Evolutionary conservation across 176 grass and related monocot genomes (phyloP).

Genomic region (Phragmites australis): DNA sequence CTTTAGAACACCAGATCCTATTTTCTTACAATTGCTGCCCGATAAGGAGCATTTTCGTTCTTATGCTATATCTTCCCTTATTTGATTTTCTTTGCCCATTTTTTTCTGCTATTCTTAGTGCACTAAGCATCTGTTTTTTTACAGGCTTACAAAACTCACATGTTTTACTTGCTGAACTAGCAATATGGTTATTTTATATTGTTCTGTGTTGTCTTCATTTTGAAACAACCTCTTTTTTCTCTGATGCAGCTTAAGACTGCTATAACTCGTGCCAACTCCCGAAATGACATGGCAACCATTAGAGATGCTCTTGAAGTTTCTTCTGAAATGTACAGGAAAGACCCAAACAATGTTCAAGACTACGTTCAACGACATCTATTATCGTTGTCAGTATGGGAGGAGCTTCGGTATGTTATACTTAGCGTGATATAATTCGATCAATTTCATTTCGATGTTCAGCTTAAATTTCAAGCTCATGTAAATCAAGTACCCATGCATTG

Average conservation of each 20-base stretch:
- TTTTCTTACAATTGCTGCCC: neutral
- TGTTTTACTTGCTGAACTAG: constrained; percentile 21
- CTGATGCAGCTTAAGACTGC: constrained; percentile 81
- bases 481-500: constrained; percentile 2
- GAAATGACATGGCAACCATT: constrained; percentile 80
- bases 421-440: constrained; percentile 14
- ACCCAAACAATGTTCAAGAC: constrained; percentile 98
- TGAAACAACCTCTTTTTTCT: constrained; percentile 24
- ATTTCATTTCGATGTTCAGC: neutral
- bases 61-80: constrained; percentile 19
- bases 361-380: constrained; percentile 97
- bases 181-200: constrained; percentile 19
- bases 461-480: constrained; percentile 3
- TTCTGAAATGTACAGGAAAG: constrained; percentile 96
- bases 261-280: constrained; percentile 79
- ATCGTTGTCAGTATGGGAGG: constrained; percentile 93
- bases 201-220: neutral
- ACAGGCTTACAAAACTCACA: constrained; percentile 5
- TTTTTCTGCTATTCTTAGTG: constrained; percentile 2
- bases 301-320: constrained; percentile 99
- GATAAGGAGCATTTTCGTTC: neutral
- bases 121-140: neutral
- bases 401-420: constrained; percentile 71
- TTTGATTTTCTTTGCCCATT: constrained; percentile 8
- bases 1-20: neutral